Percentiles rank a stretch among this genome's conserved stretches.
Conservation (phyloP, 2,329 filamentous ascomycete species). For the Botryotinia calthae region DNA sequence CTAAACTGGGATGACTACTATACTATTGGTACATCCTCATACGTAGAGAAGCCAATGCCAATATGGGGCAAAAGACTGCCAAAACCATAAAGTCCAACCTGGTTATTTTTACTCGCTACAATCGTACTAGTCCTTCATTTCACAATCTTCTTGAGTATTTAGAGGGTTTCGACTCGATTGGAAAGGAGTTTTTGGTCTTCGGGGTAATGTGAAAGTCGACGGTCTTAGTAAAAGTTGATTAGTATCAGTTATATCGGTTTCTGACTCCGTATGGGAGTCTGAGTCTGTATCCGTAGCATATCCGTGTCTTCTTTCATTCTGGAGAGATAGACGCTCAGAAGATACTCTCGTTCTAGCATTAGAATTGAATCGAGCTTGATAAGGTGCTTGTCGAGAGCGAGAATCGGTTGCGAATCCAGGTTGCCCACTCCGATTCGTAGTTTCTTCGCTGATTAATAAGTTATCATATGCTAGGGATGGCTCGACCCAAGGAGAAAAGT, state of each 20-base stretch:
- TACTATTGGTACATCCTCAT: background rate
- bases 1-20: background rate
- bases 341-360: background rate
- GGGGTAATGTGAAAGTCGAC: background rate
- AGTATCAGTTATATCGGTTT: background rate
- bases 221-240: background rate
- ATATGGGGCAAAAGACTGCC: background rate
- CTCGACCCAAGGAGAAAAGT: background rate
- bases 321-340: background rate
- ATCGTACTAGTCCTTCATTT: background rate
- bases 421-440: background rate
- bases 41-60: background rate
- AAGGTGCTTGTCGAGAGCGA: background rate
- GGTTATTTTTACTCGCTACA: background rate
- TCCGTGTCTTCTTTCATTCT: background rate
- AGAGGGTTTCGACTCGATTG: background rate
- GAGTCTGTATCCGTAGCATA: fast-evolving
- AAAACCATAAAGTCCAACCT: background rate
- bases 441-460: background rate
- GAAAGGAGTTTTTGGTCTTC: background rate
- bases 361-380: background rate
- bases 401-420: background rate
- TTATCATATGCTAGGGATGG: background rate
- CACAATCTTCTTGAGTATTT: background rate
- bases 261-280: background rate